These are phyloP conservation scores for Candida pseudofarinosa DNA, from an alignment of 805 yeast species.

Conservation along the genomic window DNA sequence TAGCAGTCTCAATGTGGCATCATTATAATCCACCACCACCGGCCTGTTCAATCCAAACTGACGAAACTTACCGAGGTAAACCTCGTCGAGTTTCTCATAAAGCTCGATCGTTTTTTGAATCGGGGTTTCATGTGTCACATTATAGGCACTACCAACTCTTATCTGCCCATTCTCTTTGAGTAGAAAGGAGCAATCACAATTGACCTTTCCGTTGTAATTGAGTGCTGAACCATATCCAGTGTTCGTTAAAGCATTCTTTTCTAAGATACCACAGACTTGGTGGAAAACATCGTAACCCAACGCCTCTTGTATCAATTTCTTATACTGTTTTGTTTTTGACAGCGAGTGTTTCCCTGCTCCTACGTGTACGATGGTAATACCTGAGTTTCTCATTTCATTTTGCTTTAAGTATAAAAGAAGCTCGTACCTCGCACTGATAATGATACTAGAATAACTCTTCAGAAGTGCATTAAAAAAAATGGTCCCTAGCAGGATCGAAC, in stretches of 20 bases:
- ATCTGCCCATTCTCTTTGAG: slow-evolving; percentile 8
- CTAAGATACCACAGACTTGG: slow-evolving; percentile 23
- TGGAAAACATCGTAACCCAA: slow-evolving; percentile 7
- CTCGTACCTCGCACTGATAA: no score
- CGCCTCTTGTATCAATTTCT: slow-evolving; percentile 23
- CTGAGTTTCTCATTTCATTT: neutral
- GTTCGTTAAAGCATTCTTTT: slow-evolving; percentile 39
- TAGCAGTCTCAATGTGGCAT: neutral
- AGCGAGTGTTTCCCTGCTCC: slow-evolving; percentile 49
- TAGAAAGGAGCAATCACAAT: slow-evolving; percentile 42
- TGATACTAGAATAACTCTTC: no score
- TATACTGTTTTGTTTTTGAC: slow-evolving; percentile 17
- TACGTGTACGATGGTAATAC: slow-evolving; percentile 34
- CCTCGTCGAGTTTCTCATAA: slow-evolving; percentile 18
- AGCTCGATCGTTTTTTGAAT: slow-evolving; percentile 22
- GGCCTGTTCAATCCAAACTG: slow-evolving; percentile 34
- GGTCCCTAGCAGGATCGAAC: slow-evolving; percentile 89
- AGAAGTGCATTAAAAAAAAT: no score
- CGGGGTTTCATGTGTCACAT: slow-evolving; percentile 22
- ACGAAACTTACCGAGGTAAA: slow-evolving; percentile 11
- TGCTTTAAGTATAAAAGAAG: neutral
- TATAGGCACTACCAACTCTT: slow-evolving; percentile 14
- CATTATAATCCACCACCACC: slow-evolving; percentile 17
- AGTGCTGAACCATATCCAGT: slow-evolving; percentile 49
- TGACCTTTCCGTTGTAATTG: slow-evolving; percentile 36